Percentiles rank a stretch among this genome's conserved stretches.
Evolutionary conservation across 495 filamentous ascomycete species (phyloP).

Genomic region (Talaromyces wortmannii): DNA sequence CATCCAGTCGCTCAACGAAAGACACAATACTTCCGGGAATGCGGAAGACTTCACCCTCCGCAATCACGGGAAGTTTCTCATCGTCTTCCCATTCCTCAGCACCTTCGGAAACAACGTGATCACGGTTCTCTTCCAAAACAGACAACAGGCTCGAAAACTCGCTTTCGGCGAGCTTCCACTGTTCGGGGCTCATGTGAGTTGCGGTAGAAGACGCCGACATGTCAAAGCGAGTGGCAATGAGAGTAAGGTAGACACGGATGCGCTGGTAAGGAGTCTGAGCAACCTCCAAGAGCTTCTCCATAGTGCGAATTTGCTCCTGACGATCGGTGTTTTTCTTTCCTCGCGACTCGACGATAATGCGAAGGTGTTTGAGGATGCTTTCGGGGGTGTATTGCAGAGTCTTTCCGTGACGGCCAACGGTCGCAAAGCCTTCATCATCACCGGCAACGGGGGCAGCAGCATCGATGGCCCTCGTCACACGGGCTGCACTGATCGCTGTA

Average conservation of each 20-base stretch:
- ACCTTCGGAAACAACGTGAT: conserved; percentile 78
- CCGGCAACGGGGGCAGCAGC: conserved; percentile 16
- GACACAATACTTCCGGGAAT: conserved; percentile 93
- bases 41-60: conserved; percentile 66
- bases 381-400: conserved; percentile 87
- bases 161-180: conserved; percentile 91
- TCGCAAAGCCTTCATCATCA: conserved; percentile 80
- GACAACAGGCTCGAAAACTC: conserved; percentile 73
- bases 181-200: conserved; percentile 87
- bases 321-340: conserved; percentile 99
- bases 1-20: conserved; percentile 90
- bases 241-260: conserved; percentile 84
- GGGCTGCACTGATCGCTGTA: conserved; percentile 19
- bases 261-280: conserved; percentile 85
- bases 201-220: conserved; percentile 70
- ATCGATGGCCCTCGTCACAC: conserved; percentile 12
- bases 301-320: conserved; percentile 85
- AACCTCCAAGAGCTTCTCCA: conserved; percentile 94
- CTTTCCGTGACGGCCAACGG: conserved; percentile 80
- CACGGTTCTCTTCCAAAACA: conserved; percentile 68
- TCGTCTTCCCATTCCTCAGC: conserved; percentile 99
- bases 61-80: conserved; percentile 75
- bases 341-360: conserved; percentile 86
- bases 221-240: conserved; percentile 94
- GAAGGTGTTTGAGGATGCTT: conserved; percentile 95